phyloP scores from a whole-genome alignment of 2,329 filamentous ascomycete species.

The Gliomastix tumulicola region DNA sequence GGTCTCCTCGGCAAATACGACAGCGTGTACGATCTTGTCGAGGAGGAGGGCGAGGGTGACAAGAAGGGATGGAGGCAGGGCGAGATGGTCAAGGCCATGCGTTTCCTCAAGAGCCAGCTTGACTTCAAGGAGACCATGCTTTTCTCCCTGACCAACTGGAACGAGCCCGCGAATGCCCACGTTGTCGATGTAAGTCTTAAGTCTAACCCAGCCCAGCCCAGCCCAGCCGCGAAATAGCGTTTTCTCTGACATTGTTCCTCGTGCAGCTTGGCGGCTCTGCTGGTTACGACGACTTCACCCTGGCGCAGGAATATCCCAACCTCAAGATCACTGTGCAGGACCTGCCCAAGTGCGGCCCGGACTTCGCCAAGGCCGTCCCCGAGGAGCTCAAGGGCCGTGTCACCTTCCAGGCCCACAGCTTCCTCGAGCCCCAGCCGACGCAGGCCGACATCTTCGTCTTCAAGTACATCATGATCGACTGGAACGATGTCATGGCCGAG shows the following conservation, averaged over 20 bases:
- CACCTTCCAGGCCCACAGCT: constrained; percentile 24
- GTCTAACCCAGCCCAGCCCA: no score
- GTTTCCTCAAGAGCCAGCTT: not conserved
- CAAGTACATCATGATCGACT: constrained; percentile 47
- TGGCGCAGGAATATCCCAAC: constrained; percentile 12
- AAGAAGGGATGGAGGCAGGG: not conserved
- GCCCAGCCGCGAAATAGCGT: no score
- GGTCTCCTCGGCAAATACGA: constrained; percentile 1
- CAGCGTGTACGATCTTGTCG: not conserved
- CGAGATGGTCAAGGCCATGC: constrained; percentile 3
- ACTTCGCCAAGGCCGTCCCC: constrained; percentile 22
- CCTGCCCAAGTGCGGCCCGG: constrained; percentile 22
- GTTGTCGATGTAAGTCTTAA: constrained; percentile 9
- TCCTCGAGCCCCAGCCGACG: constrained; percentile 25
- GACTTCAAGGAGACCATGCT: not conserved
- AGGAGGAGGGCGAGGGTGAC: not conserved
- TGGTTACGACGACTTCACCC: constrained; percentile 26
- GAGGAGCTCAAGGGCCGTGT: constrained; percentile 20
- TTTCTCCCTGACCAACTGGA: constrained; percentile 5
- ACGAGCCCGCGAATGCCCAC: constrained; percentile 2
- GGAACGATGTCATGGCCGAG: constrained; percentile 34
- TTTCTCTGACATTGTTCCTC: no score
- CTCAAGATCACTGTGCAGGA: constrained; percentile 35
- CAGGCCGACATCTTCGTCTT: constrained; percentile 41
- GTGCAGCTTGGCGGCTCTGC: constrained; percentile 31